Evolutionary conservation across 257 asterid species (phyloP), one percentile per base, ranked within the genome.

Genomic region (Scutellaria minor): DNA sequence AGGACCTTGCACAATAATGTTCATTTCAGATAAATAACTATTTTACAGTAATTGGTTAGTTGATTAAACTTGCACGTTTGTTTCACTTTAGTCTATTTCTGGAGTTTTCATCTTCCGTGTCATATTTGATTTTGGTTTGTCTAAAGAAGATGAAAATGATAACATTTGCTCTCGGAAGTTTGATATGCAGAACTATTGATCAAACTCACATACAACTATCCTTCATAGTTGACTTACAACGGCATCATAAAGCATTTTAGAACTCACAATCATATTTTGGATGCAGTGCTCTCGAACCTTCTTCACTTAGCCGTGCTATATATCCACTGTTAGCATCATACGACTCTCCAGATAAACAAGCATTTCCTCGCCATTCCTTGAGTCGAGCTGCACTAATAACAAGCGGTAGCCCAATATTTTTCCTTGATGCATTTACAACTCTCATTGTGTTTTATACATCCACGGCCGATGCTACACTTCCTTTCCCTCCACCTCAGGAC

Each of bases 401-500:
- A 66, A 91, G 99, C 70, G 99, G 98, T 41, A 92, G 99, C 75
- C 96, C 99, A 2, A 92, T 95, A 86, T 95, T 95, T 80, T 86
- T 95, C 83, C 98, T 95, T 5, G 99, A 95, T 64, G 94, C 98
- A 52, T 95, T 90, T 71, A 95, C 98, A 57, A 80, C 82, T 51
- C 95, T 95, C 54, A 84, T 95, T 35, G 99, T 92, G 76, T 95
- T 87, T 71, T 95, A 95, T 78, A 83, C 99, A 46, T 90, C 98
- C 45, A 85, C 96, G 44, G 96, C 96, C 6, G 93, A 89, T 64
- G 85, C 96, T 71, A 63, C 94, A n/a, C 91, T 92, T 64, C 96
- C 97, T 64, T 95, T 87, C 70, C 99, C 99, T 80, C 99, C 99
- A 31, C 98, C 99, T 27, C 99, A 95, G 78, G 93, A 95, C 82